Conservation (phyloP, 768 basidiomycete species). For the Rhodocollybia butyracea region DNA sequence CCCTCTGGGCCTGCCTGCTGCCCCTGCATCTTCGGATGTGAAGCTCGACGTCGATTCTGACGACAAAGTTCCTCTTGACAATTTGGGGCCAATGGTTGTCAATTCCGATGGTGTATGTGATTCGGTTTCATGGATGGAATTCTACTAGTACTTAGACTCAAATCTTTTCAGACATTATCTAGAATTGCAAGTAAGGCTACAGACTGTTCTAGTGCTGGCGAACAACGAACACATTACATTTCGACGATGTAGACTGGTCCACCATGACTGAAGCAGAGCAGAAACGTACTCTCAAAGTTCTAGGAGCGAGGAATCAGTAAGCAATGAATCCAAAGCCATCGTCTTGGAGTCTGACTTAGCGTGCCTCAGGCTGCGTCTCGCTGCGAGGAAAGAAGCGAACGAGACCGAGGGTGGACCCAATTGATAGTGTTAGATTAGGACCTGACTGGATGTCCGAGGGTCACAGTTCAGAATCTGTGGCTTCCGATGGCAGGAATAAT, state of each 20-base stretch:
- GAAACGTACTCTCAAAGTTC: slow-evolving; percentile 39
- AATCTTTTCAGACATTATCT: slow-evolving; percentile 1
- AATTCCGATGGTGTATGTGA: slow-evolving; percentile 59
- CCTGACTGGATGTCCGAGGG: too few relatives aligned
- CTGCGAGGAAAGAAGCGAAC: neutral
- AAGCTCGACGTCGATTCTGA: slow-evolving; percentile 16
- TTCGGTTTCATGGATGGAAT: neutral
- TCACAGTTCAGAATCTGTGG: too few relatives aligned
- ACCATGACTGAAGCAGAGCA: slow-evolving; percentile 40
- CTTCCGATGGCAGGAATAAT: too few relatives aligned
- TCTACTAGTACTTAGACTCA: neutral
- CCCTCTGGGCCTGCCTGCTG: neutral
- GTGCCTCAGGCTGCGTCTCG: neutral
- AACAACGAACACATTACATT: neutral
- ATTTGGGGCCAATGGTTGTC: slow-evolving; percentile 65
- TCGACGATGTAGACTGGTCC: slow-evolving; percentile 41
- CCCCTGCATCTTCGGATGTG: slow-evolving; percentile 6
- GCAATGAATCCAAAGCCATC: neutral
- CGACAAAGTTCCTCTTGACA: slow-evolving; percentile 46
- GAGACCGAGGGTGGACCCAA: too few relatives aligned
- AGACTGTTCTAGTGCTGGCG: neutral
- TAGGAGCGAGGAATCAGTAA: slow-evolving; percentile 35
- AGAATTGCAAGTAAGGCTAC: slow-evolving; percentile 3
- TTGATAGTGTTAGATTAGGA: too few relatives aligned
- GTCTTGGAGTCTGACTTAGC: neutral